phyloP scores from a whole-genome alignment of 2,329 filamentous ascomycete species.

The Trichophyton benhamiae region DNA sequence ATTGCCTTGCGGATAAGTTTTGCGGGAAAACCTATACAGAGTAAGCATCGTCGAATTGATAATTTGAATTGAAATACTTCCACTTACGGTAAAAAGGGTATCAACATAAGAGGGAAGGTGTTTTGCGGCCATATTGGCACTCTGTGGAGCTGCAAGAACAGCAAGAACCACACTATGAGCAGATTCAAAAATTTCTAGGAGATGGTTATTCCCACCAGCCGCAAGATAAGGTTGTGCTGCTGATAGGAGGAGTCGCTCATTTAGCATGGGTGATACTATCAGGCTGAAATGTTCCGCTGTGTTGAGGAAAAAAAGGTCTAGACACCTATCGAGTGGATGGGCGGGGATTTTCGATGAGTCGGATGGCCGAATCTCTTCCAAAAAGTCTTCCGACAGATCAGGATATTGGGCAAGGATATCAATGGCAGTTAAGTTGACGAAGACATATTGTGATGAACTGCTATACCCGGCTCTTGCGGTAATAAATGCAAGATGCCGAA shows the following conservation, averaged over 20 bases:
- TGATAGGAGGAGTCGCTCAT: constrained; percentile 60
- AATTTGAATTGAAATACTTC: neutral
- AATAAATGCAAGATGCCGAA: constrained; percentile 72
- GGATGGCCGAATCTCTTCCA: constrained; percentile 49
- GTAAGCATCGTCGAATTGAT: neutral
- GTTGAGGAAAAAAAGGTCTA: constrained; percentile 85
- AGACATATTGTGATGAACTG: constrained; percentile 71
- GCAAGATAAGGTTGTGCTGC: constrained; percentile 64
- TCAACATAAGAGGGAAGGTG: constrained; percentile 76
- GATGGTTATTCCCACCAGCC: constrained; percentile 43
- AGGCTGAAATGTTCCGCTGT: constrained; percentile 72
- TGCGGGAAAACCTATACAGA: constrained; percentile 53
- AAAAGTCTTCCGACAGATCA: constrained; percentile 51
- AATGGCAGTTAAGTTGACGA: constrained; percentile 69
- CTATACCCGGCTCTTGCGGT: constrained; percentile 60
- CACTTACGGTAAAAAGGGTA: constrained; percentile 51
- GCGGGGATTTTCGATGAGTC: constrained; percentile 45
- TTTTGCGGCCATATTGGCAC: constrained; percentile 55
- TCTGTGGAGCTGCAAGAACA: constrained; percentile 67
- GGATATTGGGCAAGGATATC: constrained; percentile 68
- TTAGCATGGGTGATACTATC: constrained; percentile 51
- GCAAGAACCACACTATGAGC: constrained; percentile 74
- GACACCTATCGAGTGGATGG: constrained; percentile 55
- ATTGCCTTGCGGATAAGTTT: constrained; percentile 70
- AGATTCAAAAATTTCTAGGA: constrained; percentile 69